Base-by-base conservation (phyloP, 148 eudicot genomes). In the Tetragonia tetragonoides region DNA sequence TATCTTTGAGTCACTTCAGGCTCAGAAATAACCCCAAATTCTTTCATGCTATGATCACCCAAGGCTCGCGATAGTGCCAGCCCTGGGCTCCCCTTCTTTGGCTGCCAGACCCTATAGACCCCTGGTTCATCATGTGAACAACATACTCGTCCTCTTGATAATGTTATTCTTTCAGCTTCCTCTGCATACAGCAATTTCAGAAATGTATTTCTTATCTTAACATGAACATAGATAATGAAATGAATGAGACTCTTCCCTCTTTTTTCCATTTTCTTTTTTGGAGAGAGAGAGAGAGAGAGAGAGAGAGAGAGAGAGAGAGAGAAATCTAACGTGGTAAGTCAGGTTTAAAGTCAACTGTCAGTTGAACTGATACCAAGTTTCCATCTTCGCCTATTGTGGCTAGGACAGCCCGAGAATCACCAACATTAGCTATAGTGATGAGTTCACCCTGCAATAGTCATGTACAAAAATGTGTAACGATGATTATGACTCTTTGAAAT, bases 351-450 rank as follows among this genome's bases (percentile, higher is more conserved):
- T 90, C 97, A 4, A 84, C 82, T 23, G 97, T 90, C 59, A 93
- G 88, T 87, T 93, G 95, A 81, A 91, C 79, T 40, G 97, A 81
- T 37, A 82, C 79, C 82, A 93, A 84, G 65, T 74, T 83, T 57
- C 90, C 92, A 75, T 84, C 88, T 66, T 86, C 88, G 20, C 81
- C 78, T 66, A 69, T 81, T 23, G 93, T 86, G 18, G 90, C 97
- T 69, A 93, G 73, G 49, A 93, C 95, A 72, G 97, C 95, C 65
- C 97, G 85, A 75, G 93, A 93, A 77, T 90, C 97, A 7, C 97
- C 97, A 78, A 93, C 85, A 72, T 93, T 93, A 60, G 93, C 95
- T 75, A 93, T 49, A 4, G 87, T 80, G 56, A 93, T 76, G 16
- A 83, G 75, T 66, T 89, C 89, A 63, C 91, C 95, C 97, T 90